These are phyloP conservation scores for Coemansia sp. DNA, from an alignment of 192 early-diverging fungal genomes.

Conservation along the genomic window DNA sequence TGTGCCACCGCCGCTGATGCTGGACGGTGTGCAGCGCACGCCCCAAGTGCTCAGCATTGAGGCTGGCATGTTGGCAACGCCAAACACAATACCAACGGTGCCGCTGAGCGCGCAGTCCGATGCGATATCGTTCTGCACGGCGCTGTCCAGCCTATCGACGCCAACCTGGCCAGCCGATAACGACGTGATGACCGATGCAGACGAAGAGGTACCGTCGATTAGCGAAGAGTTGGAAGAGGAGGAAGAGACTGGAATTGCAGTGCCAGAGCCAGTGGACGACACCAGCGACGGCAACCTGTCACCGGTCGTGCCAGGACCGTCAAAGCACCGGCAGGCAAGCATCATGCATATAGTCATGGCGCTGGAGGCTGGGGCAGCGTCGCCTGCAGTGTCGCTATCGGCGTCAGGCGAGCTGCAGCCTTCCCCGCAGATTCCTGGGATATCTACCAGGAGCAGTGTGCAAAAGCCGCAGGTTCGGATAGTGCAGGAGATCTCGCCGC, in stretches of 20 bases:
- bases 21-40: constrained; percentile 8
- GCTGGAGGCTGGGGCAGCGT: background rate
- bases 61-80: background rate
- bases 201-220: background rate
- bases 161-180: background rate
- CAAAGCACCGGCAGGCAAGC: background rate
- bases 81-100: background rate
- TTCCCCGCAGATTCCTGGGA: background rate
- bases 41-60: background rate
- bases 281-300: background rate
- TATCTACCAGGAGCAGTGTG: background rate
- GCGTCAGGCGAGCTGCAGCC: constrained; percentile 4
- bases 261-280: background rate
- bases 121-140: constrained; percentile 47
- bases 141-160: constrained; percentile 21
- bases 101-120: constrained; percentile 23
- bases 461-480: background rate
- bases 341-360: constrained; percentile 11
- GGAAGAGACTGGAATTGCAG: background rate
- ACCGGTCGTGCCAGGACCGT: background rate
- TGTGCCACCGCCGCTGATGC: constrained; percentile 15
- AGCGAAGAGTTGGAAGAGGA: background rate
- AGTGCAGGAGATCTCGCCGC: constrained; percentile 26
- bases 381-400: constrained; percentile 5
- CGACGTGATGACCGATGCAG: background rate